phyloP scores from a whole-genome alignment of 371 early-diverging fungal genomes.

The Umbelopsis sp. region DNA sequence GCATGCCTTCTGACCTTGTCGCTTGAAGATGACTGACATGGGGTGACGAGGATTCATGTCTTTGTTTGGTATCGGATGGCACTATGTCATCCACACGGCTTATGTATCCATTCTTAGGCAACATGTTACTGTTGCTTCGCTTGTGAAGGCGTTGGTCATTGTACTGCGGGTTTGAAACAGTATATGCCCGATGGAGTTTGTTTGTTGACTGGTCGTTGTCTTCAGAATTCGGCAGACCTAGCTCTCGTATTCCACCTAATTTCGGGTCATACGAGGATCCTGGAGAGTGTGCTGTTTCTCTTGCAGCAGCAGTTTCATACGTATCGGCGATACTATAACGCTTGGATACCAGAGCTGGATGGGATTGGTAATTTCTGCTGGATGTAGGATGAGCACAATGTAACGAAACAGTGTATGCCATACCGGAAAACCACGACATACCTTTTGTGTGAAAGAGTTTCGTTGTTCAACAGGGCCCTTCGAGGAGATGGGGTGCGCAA shows the following conservation, averaged over 20 bases:
- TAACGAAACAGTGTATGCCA: too few species aligned
- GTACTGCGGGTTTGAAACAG: slow-evolving; percentile 10
- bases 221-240: background rate
- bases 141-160: slow-evolving; percentile 7
- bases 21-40: background rate
- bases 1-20: background rate
- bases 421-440: background rate
- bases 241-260: background rate
- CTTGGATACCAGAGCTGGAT: slow-evolving; percentile 2
- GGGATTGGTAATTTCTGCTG: background rate
- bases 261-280: background rate
- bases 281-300: background rate
- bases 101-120: background rate
- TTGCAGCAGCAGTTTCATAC: background rate
- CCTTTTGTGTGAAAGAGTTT: background rate
- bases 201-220: background rate
- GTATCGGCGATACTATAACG: slow-evolving; percentile 8
- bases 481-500: background rate
- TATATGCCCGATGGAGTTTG: slow-evolving; percentile 15
- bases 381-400: background rate
- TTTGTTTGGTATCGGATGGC: background rate
- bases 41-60: background rate
- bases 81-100: background rate
- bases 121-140: slow-evolving; percentile 10
- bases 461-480: background rate